Percentiles rank a stretch among this genome's conserved stretches.
These are phyloP conservation scores for Terana coerulea DNA, from an alignment of 768 basidiomycete species.

Conservation along the genomic window DNA sequence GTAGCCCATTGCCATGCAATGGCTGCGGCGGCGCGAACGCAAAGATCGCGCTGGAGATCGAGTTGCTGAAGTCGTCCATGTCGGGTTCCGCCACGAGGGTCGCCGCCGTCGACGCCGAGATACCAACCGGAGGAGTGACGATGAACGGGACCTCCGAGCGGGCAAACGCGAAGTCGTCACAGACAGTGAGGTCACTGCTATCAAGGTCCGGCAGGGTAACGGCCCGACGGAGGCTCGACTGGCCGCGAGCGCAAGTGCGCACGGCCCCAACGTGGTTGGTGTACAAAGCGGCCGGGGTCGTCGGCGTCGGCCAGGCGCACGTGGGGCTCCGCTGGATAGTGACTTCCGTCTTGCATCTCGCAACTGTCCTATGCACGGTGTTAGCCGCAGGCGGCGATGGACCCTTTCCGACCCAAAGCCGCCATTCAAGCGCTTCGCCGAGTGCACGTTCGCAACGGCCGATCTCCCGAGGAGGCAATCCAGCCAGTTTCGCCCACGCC, in stretches of 20 bases:
- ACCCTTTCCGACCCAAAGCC: conserved; percentile 88
- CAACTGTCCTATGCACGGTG: conserved; percentile 8
- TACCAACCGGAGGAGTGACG: too few relatives aligned
- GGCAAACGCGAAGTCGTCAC: neutral
- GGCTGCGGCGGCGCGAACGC: neutral
- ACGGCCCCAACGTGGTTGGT: neutral
- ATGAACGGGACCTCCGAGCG: too few relatives aligned
- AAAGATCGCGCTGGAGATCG: neutral
- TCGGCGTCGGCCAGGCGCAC: conserved; percentile 17
- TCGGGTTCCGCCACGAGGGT: conserved; percentile 7
- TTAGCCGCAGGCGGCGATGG: conserved; percentile 16
- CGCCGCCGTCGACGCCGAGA: neutral
- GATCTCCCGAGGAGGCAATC: conserved; percentile 81
- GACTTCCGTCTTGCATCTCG: conserved; percentile 20
- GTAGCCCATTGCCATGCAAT: too few relatives aligned
- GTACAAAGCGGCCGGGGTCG: conserved; percentile 13
- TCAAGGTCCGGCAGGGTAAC: conserved; percentile 18
- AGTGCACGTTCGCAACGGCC: conserved; percentile 86
- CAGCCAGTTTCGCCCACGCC: conserved; percentile 94
- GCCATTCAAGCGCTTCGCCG: conserved; percentile 82
- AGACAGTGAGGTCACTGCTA: neutral
- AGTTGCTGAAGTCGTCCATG: neutral
- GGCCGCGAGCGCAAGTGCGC: neutral
- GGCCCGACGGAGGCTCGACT: conserved; percentile 16
- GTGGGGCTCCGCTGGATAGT: conserved; percentile 2